Evolutionary conservation across 768 basidiomycete genomes (phyloP), one percentile per base, ranked within the genome.

Genomic region (Mrakia blollopis): DNA sequence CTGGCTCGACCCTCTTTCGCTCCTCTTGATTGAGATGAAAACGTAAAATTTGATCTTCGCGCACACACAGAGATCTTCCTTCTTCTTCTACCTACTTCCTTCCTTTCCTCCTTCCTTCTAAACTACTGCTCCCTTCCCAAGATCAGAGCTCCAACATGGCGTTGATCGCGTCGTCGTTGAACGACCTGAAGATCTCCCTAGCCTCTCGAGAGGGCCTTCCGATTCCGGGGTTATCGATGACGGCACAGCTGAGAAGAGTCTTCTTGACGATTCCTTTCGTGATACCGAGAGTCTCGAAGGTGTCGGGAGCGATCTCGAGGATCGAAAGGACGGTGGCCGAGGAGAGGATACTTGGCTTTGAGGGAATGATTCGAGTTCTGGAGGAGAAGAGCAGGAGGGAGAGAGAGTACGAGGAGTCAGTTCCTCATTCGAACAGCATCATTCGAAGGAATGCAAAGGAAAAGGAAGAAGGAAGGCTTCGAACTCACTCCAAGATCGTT

Each of bases 191-290:
- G 32, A 90, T 75, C 71, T 96, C 94, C 78, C 90, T 87, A 3
- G 94, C 90, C 81, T 95, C 93, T 62, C 93, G 86, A 10, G 92
- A 91, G 0, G 92, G 93, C 65, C 93, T 86, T 14, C 91, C 87
- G 61, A 95, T 88, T 28, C 87, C 86, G 3, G 91, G 89, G 50
- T 88, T 88, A 61, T 94, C 92, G 78, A 87, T 89, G 3, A 77
- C 71, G 2, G 86, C 88, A 0, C 88, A 87, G 80, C 90, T 88
- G 79, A 91, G 90, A 72, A 89, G 85, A 4, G 91, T 86, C 82
- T 94, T 94, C 82, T 90, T 88, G 0, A 91, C 88, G 4, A 94
- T 88, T 60, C 84, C 87, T 9, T 87, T 87, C 44, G 91, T 83
- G 8, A 91, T 80, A 4, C 87, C 86, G 3, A 92, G 85, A 72